Base-by-base conservation (phyloP, 495 filamentous ascomycete species). In the Aspergillus kassunensis region DNA sequence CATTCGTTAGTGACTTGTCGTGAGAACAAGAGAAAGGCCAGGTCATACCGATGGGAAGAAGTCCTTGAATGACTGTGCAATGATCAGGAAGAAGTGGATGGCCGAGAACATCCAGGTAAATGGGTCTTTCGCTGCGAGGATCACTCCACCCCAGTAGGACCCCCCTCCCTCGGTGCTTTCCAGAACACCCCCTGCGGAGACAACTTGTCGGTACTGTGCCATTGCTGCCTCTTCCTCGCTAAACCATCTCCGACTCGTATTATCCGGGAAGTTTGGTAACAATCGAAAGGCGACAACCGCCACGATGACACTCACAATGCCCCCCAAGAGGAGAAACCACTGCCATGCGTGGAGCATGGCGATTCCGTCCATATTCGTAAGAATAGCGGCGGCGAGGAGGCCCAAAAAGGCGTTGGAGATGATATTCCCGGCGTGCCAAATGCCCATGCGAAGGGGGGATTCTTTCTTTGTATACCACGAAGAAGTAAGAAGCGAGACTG, bases 401-500 rank as follows among this genome's bases (percentile, higher is more conserved):
- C 55, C 44, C 11, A 41, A 51, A 19, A 57, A 57, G 33, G 44
- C 55, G 36, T 48, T 52, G 8, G 55, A 57, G 27, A 57, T 53
- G 20, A 47, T 57, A 23, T 56, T 51, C 0, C 54, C 42, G 7
- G 46, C 54, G 18, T 56, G 48, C 54, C 54, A 56, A 40, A 51
- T 51, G 1, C 47, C 54, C 48, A 56, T 56, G 3, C 48, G 48
- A 33, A 56, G 33, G 0, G 47, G 54, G 20, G 54, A 50, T 29
- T 50, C 54, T 21, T 51, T 10, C 18, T 23, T 31, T 11, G 47
- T 51, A 44, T 56, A 50, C 46, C 42, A 56, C 25, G 42, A 50
- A 31, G 41, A 51, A 5, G 54, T 51, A 13, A 56, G 30, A 10
- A 51, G 33, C 6, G 47, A 51, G 1, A 47, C 46, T 16, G 54